Evolutionary conservation across 2,329 filamentous ascomycete species (phyloP).

Genomic region (Aschersonia sp.): DNA sequence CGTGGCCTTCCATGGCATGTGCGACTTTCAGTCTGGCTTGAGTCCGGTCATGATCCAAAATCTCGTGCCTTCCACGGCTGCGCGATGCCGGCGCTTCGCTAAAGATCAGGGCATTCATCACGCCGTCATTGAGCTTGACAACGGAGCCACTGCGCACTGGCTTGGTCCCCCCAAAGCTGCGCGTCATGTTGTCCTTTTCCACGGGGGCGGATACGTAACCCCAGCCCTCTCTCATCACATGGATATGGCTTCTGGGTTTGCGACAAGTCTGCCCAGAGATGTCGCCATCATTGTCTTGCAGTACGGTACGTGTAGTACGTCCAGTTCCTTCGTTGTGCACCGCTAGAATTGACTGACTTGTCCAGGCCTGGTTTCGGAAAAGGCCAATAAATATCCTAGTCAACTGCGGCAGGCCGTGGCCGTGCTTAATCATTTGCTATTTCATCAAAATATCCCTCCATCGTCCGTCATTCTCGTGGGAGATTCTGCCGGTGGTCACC

Average conservation of each 20-base stretch:
- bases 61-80: constrained; percentile 1
- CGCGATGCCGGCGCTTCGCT: constrained; percentile 1
- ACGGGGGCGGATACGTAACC: constrained; percentile 3
- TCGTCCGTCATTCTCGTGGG: constrained; percentile 3
- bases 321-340: neutral
- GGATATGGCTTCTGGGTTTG: constrained; percentile 2
- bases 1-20: constrained; percentile 1
- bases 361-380: neutral
- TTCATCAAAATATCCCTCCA: neutral
- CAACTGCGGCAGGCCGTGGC: constrained; percentile 3
- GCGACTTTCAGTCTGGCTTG: constrained; percentile 1
- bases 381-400: constrained; percentile 2
- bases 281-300: constrained; percentile 1
- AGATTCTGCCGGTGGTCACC: constrained; percentile 4
- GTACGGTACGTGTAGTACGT: constrained; percentile 1
- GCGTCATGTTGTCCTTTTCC: constrained; percentile 1
- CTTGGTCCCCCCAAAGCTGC: neutral
- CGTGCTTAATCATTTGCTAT: constrained; percentile 1
- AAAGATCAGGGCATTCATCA: neutral
- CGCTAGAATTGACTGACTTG: neutral
- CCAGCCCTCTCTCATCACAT: constrained; percentile 1
- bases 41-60: constrained; percentile 2
- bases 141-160: constrained; percentile 1
- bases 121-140: neutral
- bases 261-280: neutral